Percentiles rank a stretch among this genome's conserved stretches.
phyloP scores from a whole-genome alignment of 1,284 basidiomycete species.

The Tremellales sp. region DNA sequence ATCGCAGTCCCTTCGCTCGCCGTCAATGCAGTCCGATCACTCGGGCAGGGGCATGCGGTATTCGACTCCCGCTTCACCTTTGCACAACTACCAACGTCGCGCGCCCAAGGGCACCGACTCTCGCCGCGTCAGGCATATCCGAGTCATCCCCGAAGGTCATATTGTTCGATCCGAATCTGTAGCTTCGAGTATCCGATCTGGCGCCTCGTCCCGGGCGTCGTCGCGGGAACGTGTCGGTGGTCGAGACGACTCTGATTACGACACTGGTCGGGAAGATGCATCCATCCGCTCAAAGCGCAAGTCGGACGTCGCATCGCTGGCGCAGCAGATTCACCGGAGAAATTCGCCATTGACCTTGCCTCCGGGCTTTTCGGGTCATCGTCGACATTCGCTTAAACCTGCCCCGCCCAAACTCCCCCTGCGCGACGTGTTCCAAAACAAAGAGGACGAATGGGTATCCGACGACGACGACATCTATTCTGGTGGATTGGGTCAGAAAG shows the following conservation, averaged over 20 bases:
- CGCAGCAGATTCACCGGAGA: conserved; percentile 27
- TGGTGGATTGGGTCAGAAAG: conserved; percentile 47
- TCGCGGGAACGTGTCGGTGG: conserved; percentile 13
- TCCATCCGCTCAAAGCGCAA: conserved; percentile 16
- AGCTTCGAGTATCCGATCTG: conserved; percentile 35
- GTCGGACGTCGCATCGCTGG: conserved; percentile 16
- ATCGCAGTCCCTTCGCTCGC: conserved; percentile 27
- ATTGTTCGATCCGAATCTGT: conserved; percentile 31
- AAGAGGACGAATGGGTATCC: conserved; percentile 49
- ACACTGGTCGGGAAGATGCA: conserved; percentile 29
- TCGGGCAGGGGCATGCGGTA: conserved; percentile 9
- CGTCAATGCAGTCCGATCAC: conserved; percentile 24
- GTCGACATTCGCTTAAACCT: not conserved
- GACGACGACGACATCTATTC: conserved; percentile 47
- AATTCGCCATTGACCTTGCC: conserved; percentile 25
- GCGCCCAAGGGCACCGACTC: conserved; percentile 36
- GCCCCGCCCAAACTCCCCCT: conserved; percentile 28
- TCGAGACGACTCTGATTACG: conserved; percentile 15
- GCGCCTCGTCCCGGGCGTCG: conserved; percentile 29
- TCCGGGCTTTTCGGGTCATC: conserved; percentile 3
- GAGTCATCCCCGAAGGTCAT: conserved; percentile 39
- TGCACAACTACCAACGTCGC: conserved; percentile 43
- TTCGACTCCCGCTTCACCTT: conserved; percentile 26
- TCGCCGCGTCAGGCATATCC: conserved; percentile 36
- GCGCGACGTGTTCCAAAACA: conserved; percentile 50